Conservation (phyloP, 441 rosid genomes). For the Gossypium schwendimanii region DNA sequence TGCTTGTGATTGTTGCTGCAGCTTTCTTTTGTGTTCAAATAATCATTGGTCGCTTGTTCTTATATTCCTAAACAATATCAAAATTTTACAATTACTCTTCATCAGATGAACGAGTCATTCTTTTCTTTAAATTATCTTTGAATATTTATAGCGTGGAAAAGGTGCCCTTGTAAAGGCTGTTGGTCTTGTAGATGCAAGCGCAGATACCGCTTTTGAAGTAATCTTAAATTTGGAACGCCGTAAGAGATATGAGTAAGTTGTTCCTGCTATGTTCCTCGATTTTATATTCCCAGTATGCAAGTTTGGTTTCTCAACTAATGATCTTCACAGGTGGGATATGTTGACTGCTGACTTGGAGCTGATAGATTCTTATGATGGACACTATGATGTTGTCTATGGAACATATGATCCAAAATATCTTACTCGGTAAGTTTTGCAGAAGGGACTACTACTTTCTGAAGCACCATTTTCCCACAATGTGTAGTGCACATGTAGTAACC, state of each 20-base stretch:
- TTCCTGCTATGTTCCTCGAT: conserved; percentile 14
- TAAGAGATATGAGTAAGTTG: conserved; percentile 85
- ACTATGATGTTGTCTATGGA: conserved; percentile 82
- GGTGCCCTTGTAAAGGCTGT: conserved; percentile 90
- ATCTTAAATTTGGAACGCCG: conserved; percentile 65
- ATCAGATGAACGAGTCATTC: background rate
- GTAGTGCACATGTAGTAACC: background rate
- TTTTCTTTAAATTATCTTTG: conserved; percentile 10
- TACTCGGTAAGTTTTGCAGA: conserved; percentile 50
- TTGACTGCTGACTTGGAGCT: conserved; percentile 86
- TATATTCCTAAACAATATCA: background rate
- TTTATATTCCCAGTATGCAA: conserved; percentile 11
- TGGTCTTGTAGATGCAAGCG: conserved; percentile 78
- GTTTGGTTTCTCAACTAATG: conserved; percentile 22
- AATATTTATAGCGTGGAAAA: conserved; percentile 55
- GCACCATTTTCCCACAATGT: background rate
- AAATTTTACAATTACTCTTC: conserved; percentile 5
- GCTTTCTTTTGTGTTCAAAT: background rate
- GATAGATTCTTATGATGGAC: conserved; percentile 85
- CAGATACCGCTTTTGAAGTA: conserved; percentile 88
- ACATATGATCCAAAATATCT: conserved; percentile 77
- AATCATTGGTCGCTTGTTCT: background rate
- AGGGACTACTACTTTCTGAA: background rate
- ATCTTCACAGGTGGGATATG: conserved; percentile 84
- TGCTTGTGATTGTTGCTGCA: conserved; percentile 3